These are phyloP conservation scores for Suillus placidus DNA, from an alignment of 768 basidiomycete genomes.

Conservation along the genomic window DNA sequence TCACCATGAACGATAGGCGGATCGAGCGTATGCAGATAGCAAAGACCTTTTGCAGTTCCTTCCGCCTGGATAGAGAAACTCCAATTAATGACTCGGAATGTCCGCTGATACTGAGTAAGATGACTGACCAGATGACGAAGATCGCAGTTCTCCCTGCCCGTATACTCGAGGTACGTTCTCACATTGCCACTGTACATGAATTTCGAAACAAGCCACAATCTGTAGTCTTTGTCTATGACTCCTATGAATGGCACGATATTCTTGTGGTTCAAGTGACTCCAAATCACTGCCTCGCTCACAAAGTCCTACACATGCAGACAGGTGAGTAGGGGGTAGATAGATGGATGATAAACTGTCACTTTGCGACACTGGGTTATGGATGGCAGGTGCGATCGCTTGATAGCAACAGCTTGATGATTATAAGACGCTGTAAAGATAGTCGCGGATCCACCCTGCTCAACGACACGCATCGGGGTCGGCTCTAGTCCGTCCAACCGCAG, in stretches of 20 bases:
- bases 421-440: constrained; percentile 22
- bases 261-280: constrained; percentile 26
- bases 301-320: constrained; percentile 19
- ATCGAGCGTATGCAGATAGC: constrained; percentile 27
- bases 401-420: constrained; percentile 20
- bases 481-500: constrained; percentile 1
- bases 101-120: not conserved
- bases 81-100: too few relatives aligned
- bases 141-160: not conserved
- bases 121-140: constrained; percentile 13
- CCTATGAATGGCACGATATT: constrained; percentile 33
- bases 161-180: constrained; percentile 8
- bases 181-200: constrained; percentile 28
- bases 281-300: constrained; percentile 31
- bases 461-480: not conserved
- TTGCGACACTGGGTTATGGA: not conserved
- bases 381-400: constrained; percentile 23
- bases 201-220: constrained; percentile 27
- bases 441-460: constrained; percentile 23
- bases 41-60: constrained; percentile 25
- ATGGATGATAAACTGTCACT: not conserved
- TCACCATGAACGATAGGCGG: constrained; percentile 44
- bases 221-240: constrained; percentile 11
- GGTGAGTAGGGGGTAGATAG: not conserved
- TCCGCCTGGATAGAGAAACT: constrained; percentile 1